Base-by-base conservation (phyloP, 164 flowering plant genomes). In the Dillenia turbinata region DNA sequence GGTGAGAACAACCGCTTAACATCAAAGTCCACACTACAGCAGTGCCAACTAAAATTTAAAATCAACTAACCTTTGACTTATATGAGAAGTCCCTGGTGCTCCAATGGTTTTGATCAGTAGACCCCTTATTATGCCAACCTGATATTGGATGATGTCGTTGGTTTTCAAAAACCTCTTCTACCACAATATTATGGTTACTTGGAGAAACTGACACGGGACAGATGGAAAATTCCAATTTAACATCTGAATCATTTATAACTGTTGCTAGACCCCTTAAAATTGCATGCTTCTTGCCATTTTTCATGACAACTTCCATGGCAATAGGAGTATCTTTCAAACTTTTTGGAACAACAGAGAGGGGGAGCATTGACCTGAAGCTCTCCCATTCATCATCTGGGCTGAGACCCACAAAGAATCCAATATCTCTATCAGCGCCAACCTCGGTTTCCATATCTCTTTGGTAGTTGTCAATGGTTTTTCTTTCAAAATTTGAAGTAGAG, bases 281-380 rank as follows among this genome's bases (percentile, higher is more conserved):
- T 60, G 78, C 97, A 80, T 92, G 97, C 70, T 90, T 95, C 84
- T 85, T 95, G 12, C 97, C 97, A 79, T 88, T 85, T 75, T 75
- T 87, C 86, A 83, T 81, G 57, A 76, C 66, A 50, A 90, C 89
- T 71, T 95, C 97, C 72, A 92, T 57, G 9, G 92, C 97, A 63
- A 91, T 19, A 62, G 77, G 82, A 52, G 84, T 83, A 60, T 74
- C 78, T 33, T 78, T 67, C 51, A 95, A 59, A 50, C 67, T 66
- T 80, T 77, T 92, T 3, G 99, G 93, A 54, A 81, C 77, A 40
- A 88, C 88, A 51, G 97, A 84, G 22, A 88, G 66, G 12, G 99
- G 97, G 65, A 95, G 84, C 69, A 90, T 66, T 48, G 97, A 86
- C 22, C 91, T 82, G 48, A 82, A 71, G 71, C 88, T 77, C 68